Conservation (phyloP, 2,329 filamentous ascomycete species). For the Shiraia sp. region DNA sequence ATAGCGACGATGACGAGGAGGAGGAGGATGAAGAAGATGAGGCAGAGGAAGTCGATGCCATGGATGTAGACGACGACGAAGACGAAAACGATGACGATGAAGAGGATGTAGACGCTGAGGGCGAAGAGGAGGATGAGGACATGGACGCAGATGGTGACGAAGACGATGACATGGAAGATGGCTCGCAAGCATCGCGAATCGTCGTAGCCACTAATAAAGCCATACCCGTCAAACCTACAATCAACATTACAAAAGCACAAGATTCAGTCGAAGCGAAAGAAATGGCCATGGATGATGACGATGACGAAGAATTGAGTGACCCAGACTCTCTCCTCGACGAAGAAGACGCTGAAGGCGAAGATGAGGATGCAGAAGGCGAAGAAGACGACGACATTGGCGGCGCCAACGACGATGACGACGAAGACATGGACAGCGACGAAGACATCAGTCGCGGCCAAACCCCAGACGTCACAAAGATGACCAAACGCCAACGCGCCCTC, state of each 20-base stretch:
- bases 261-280: constrained; percentile 56
- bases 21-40: constrained; percentile 39
- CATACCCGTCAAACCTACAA: constrained; percentile 41
- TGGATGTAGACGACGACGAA: constrained; percentile 46
- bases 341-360: constrained; percentile 54
- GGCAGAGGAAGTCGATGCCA: constrained; percentile 46
- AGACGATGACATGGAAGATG: constrained; percentile 43
- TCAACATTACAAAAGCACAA: constrained; percentile 39
- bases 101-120: constrained; percentile 37
- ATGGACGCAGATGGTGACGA: constrained; percentile 45
- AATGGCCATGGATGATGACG: constrained; percentile 53
- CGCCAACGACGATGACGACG: constrained; percentile 40
- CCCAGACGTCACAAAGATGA: constrained; percentile 68
- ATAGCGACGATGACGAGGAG: constrained; percentile 48
- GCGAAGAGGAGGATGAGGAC: constrained; percentile 45
- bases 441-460: constrained; percentile 61
- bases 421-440: constrained; percentile 56
- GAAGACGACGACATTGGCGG: constrained; percentile 45
- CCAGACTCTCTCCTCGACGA: constrained; percentile 47
- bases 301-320: constrained; percentile 49
- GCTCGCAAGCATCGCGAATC: constrained; percentile 33
- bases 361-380: constrained; percentile 47
- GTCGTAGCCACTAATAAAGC: constrained; percentile 25
- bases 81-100: constrained; percentile 45
- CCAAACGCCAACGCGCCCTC: constrained; percentile 67